Conservation (phyloP, 441 rosid species). For the Kokia cookei region DNA sequence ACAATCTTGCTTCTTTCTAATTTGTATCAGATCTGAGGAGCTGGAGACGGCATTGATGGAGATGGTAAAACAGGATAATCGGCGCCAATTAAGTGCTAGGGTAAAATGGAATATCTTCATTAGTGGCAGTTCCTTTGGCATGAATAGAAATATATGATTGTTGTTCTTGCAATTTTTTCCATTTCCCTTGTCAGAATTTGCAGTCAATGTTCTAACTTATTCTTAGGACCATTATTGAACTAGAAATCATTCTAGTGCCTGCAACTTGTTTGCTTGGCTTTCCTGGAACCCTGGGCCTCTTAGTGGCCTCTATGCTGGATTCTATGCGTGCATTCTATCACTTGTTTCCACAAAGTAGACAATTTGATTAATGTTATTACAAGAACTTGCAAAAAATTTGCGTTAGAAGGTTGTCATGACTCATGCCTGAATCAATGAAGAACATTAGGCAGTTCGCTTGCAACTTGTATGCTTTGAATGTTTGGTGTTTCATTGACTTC, state of each 20-base stretch:
- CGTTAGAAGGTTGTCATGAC: background rate
- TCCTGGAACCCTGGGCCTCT: background rate
- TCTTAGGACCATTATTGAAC: background rate
- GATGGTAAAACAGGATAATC: conserved; percentile 94
- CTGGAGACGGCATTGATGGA: conserved; percentile 99
- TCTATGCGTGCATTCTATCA: background rate
- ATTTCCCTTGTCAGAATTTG: background rate
- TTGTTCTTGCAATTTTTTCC: background rate
- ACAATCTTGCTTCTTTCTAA: conserved; percentile 10
- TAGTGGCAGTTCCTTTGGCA: background rate
- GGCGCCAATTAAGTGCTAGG: conserved; percentile 86
- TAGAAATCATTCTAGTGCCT: background rate
- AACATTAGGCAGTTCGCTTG: background rate
- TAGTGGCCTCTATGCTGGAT: background rate
- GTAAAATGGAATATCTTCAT: conserved; percentile 30
- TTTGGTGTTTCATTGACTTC: background rate
- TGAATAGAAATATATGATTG: background rate
- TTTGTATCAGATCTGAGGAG: conserved; percentile 78
- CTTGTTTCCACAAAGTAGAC: background rate
- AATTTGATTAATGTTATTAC: background rate
- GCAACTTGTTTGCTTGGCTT: background rate
- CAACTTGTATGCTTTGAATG: background rate
- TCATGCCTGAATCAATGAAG: background rate
- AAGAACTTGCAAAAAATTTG: background rate
- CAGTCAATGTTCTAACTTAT: background rate